Conservation (phyloP, 768 basidiomycete genomes). For the Gyrodon lividus region DNA sequence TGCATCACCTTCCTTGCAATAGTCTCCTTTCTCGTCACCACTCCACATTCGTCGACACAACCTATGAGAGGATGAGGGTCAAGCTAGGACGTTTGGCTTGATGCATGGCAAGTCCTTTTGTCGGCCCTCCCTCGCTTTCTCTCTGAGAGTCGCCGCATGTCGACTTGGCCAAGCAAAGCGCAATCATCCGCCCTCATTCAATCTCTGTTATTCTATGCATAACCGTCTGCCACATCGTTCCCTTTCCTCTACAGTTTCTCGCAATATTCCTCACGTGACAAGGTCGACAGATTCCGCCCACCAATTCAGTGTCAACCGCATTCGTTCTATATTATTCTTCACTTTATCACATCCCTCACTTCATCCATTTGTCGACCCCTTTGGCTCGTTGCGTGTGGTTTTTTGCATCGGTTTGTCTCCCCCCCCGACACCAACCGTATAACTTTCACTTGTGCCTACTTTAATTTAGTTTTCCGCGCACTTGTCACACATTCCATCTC, state of each 20-base stretch:
- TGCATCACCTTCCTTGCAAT: slow-evolving; percentile 66
- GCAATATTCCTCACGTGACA: slow-evolving; percentile 48
- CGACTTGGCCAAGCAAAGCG: slow-evolving; percentile 28
- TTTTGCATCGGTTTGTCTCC: slow-evolving; percentile 31
- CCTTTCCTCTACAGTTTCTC: slow-evolving; percentile 40
- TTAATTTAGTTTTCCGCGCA: slow-evolving; percentile 31
- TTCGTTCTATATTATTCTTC: slow-evolving; percentile 81
- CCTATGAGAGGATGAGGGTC: slow-evolving; percentile 31
- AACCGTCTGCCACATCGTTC: slow-evolving; percentile 50
- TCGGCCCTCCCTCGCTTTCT: slow-evolving; percentile 11
- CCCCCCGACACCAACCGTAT: slow-evolving; percentile 24
- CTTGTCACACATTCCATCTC: slow-evolving; percentile 31
- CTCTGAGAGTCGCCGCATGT: slow-evolving; percentile 16
- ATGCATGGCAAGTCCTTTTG: slow-evolving; percentile 10
- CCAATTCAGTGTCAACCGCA: slow-evolving; percentile 43
- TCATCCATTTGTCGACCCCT: slow-evolving; percentile 35
- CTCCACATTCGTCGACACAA: slow-evolving; percentile 52
- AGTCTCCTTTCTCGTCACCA: slow-evolving; percentile 41
- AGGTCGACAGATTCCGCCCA: slow-evolving; percentile 54
- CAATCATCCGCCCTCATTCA: slow-evolving; percentile 42
- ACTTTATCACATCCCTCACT: slow-evolving; percentile 62
- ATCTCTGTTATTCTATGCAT: slow-evolving; percentile 55
- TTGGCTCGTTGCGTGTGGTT: slow-evolving; percentile 35
- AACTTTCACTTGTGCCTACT: slow-evolving; percentile 32
- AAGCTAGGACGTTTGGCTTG: slow-evolving; percentile 13